Base-by-base conservation (phyloP, 768 basidiomycete species). In the Boletus huronensis region DNA sequence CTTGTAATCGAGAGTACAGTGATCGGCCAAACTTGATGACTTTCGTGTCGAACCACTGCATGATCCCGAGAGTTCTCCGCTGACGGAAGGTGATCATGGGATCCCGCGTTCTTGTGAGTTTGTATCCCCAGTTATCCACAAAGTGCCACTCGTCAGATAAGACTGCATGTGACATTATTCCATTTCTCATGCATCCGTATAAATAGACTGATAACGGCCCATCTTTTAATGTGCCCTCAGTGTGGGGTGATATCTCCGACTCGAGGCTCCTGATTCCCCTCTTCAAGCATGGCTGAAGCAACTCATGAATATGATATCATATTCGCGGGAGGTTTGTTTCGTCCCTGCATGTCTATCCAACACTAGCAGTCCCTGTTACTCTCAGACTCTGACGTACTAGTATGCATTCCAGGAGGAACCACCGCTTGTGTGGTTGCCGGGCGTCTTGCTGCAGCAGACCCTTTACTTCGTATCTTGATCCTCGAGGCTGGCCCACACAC, bases 311-410 rank as follows among this genome's bases (percentile, higher is more conserved):
- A 75, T 55, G 80, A 83, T 55, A 75, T 84, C 19, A 75, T 84
- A 55, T 78, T 84, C 54, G 80, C 79, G 29, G 83, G 83, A 59
- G 83, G 83, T 83, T 38, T 26, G 64, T 56, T 34, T 35, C 34
- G 6, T 46, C 47, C 17, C 32, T 17, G 6, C 21, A 17, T 23
- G 26, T 14, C 26, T 6, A 52, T 48, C 28, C 17, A 17, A 34
- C 14, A 26, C 35, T 29, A 9, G 28, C 14, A 16, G 29, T 25
- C 39, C 19, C 5, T 39, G 25, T 35, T 21, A 23, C 16, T n/a
- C 38, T 42, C 23, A 14, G 4, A 19, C 4, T 32, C 26, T 34
- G 32, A 49, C 35, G 4, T 26, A n/a, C n/a, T n/a, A n/a, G n/a
- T n/a, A 11, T 14, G n/a, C 19, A 21, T 25, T 31, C 13, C 16